Evolutionary conservation across 75 land plant species (phyloP).

Genomic region (Isoetes taiwanensis): DNA sequence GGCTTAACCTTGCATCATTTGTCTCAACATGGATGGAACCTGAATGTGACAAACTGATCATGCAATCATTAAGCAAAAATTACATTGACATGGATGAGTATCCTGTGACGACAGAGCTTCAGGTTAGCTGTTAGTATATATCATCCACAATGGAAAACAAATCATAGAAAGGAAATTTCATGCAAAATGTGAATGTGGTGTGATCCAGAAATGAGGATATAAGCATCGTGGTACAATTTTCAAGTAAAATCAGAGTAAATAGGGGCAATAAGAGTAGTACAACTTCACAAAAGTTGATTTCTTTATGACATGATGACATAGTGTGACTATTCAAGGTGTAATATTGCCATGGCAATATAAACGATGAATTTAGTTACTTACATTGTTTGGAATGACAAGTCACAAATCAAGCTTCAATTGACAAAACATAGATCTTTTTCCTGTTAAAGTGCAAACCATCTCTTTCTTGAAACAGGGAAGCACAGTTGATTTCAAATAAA

Average conservation of each 20-base stretch:
- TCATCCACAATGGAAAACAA: background rate
- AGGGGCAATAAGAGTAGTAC: background rate
- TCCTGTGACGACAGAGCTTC: conserved; percentile 56
- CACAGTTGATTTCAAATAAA: background rate
- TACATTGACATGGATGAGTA: conserved; percentile 71
- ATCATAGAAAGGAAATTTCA: background rate
- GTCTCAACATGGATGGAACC: conserved; percentile 77
- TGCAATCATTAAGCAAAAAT: conserved; percentile 41
- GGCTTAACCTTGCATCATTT: conserved; percentile 66
- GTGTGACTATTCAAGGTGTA: too few relatives aligned
- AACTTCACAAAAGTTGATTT: background rate
- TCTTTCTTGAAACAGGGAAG: background rate
- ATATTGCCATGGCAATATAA: background rate
- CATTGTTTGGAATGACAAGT: too few relatives aligned
- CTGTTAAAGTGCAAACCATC: background rate
- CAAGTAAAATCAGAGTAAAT: background rate
- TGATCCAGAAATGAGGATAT: background rate
- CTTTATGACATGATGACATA: background rate
- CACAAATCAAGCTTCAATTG: too few relatives aligned
- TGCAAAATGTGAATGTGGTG: background rate
- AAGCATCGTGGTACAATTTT: background rate
- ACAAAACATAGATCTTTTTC: background rate
- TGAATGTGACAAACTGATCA: conserved; percentile 49
- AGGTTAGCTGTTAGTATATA: conserved; percentile 14
- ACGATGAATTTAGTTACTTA: background rate